Conservation (phyloP, 1,139 yeast species). For the Pichia sp. region DNA sequence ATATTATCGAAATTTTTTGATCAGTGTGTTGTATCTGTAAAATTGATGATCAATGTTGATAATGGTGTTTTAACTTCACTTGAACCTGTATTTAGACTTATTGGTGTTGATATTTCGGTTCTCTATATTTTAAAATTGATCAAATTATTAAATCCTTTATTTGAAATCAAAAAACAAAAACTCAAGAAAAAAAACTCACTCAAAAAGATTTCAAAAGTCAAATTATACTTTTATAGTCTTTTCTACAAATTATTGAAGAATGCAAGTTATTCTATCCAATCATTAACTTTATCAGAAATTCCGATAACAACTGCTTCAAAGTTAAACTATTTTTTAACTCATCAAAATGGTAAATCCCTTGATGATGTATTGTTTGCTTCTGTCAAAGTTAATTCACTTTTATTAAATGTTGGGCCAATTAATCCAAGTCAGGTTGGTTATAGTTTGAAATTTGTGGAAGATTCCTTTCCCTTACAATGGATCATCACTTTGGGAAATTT, state of each 20-base stretch:
- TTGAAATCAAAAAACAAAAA: background rate
- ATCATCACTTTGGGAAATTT: conserved; percentile 37
- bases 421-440: conserved; percentile 48
- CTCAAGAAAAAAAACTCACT: background rate
- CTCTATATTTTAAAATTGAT: conserved; percentile 19
- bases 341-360: conserved; percentile 7
- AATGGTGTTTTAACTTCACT: conserved; percentile 20
- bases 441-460: conserved; percentile 46
- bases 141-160: conserved; percentile 4
- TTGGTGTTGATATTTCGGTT: conserved; percentile 21
- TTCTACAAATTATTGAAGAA: conserved; percentile 17
- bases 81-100: conserved; percentile 5
- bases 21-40: conserved; percentile 10
- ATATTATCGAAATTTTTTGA: conserved; percentile 14
- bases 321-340: conserved; percentile 5
- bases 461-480: conserved; percentile 50
- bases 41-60: conserved; percentile 19
- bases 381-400: conserved; percentile 31
- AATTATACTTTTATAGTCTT: conserved; percentile 12
- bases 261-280: conserved; percentile 16
- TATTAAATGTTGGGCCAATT: conserved; percentile 32
- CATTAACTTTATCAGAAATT: conserved; percentile 19
- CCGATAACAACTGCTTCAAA: conserved; percentile 14
- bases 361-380: conserved; percentile 30
- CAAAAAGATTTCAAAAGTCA: conserved; percentile 1